These are phyloP conservation scores for Fusarium sp. DNA, from an alignment of 2,329 filamentous ascomycete species.

Conservation along the genomic window DNA sequence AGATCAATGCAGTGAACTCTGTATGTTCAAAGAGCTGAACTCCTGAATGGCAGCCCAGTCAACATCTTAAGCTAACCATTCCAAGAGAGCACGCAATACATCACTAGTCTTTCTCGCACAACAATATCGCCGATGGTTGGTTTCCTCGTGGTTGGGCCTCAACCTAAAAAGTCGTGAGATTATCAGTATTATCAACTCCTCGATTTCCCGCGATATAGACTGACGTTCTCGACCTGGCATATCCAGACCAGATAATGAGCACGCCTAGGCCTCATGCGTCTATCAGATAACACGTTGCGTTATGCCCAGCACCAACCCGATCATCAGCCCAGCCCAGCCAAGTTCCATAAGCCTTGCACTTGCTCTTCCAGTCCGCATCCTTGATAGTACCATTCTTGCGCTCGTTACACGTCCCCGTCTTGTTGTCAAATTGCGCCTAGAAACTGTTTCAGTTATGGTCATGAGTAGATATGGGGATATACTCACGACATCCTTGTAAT, in stretches of 20 bases:
- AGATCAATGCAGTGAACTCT: neutral
- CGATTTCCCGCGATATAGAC: rapidly evolving
- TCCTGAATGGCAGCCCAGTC: rapidly evolving
- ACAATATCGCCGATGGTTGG: neutral
- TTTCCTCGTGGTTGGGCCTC: neutral
- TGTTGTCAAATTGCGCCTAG: neutral
- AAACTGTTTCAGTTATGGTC: neutral
- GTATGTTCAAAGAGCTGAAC: rapidly evolving
- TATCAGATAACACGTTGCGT: neutral
- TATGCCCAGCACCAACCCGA: neutral
- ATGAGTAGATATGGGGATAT: rapidly evolving
- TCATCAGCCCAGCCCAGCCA: neutral
- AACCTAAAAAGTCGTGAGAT: neutral
- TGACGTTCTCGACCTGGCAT: rapidly evolving
- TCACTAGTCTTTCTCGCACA: neutral
- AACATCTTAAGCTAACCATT: rapidly evolving
- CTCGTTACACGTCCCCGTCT: rapidly evolving
- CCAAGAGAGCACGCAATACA: rapidly evolving
- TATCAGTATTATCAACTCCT: rapidly evolving
- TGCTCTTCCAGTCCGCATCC: neutral
- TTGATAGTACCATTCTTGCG: neutral
- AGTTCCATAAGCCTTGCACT: neutral
- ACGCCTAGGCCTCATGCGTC: rapidly evolving
- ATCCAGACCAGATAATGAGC: rapidly evolving
- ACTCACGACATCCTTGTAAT: neutral